Evolutionary conservation across 2,329 filamentous ascomycete species (phyloP), one percentile per base, ranked within the genome.

Genomic region (Colletotrichum lindemuthianum): DNA sequence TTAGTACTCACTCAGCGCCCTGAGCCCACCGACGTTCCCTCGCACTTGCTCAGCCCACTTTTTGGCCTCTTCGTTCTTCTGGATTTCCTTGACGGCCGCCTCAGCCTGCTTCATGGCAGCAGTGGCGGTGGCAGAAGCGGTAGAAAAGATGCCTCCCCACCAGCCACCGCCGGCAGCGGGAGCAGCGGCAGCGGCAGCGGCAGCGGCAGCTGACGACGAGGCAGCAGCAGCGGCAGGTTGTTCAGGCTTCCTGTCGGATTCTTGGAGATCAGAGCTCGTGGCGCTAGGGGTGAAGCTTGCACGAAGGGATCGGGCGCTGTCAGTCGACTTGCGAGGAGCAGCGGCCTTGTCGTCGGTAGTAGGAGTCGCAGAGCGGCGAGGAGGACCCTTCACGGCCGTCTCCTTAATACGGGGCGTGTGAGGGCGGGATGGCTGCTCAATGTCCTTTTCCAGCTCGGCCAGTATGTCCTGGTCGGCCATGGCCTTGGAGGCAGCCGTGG

Each of bases 61-160:
- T 81, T 95, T 94, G 55, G 95, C 96, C 77, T 99, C 96, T 74
- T 98, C 93, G 72, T 97, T 97, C 75, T 96, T 90, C 76, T 97
- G 92, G 51, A 99, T 94, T 77, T 98, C 93, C 76, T 95, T 97
- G 69, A 97, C 94, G 1, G 94, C 91, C 8, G 90, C 92, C 78
- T 97, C 94, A 50, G 96, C 95, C 76, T 95, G 92, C 82, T 96
- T 97, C 79, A 96, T 89, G 33, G 91, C 92, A n/a, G 91, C 90
- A 4, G 90, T 88, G 41, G 93, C 93, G 0, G 92, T 94, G 45
- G 92, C 90, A 4, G 90, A 88, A 40, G 93, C 93, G 0, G 92
- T 94, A 45, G 92, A 92, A 72, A 96, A 86, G 56, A 97, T 80
- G 24, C 92, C 90, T 73, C 93, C 93, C 92, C 93, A 97, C 91